Base-by-base conservation (phyloP, 108 stramenopile species). In the Aurantiochytrium sp. region DNA sequence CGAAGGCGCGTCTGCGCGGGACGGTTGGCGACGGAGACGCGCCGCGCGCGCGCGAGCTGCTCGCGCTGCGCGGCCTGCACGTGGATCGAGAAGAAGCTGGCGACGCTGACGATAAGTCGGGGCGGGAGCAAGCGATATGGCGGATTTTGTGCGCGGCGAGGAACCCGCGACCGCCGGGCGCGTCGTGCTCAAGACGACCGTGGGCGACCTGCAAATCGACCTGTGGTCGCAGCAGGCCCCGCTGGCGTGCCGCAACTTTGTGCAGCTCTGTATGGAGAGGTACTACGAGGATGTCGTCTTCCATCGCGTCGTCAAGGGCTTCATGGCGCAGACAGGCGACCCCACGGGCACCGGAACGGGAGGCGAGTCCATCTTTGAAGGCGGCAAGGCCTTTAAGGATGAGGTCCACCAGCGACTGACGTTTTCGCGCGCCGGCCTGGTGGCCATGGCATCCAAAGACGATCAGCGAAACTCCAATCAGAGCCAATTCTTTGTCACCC, bases 401-500 rank as follows among this genome's bases (percentile, higher is more conserved):
- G 98, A 98, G 89, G 52, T 97, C 17, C 94, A 96, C 88, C 94
- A 94, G 15, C 92, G 97, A 15, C 93, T 98, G 55, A 94, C 93
- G 68, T 97, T 97, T 89, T 96, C 95, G 90, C 97, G 97, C 85
- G 90, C 97, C 37, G 98, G 98, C 4, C 96, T 95, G 86, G 92
- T 98, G 19, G 97, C 97, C 68, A 96, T 97, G 96, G 98, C 98
- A 3, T 52, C 42, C 19, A 89, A 90, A 54, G 93, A 89, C 30
- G 89, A 93, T 31, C 73, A 86, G 69, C 89, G 69, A 19, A 86
- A 87, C 55, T 92, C 91, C 69, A 91, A 97, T 85, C 95, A 95
- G 37, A 93, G 94, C 55, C 98, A 98, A 91, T 98, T 98, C 86
- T 98, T 98, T 90, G 90, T 97, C 68, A 98, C 97, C 17, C 91